Base-by-base conservation (phyloP, 1,284 basidiomycete species). In the Cryptococcus sp. region DNA sequence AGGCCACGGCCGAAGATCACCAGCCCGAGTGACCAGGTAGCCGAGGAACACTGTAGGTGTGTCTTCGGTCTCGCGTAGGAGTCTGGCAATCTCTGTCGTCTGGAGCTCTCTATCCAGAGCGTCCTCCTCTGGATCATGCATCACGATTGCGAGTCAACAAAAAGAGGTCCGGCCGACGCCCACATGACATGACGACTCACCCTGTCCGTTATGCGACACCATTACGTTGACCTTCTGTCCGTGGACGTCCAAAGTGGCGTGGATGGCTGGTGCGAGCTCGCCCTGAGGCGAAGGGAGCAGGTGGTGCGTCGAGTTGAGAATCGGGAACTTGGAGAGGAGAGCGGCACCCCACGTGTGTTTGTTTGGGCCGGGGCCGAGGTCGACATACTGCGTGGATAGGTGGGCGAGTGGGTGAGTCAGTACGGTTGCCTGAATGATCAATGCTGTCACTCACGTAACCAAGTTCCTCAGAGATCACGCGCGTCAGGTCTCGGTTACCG, bases 201-300 rank as follows among this genome's bases (percentile, higher is more conserved):
- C 87, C 82, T 97, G 93, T 2, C 93, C 93, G 69, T 97, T 96
- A 69, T 97, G 93, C 0, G 89, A 84, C 1, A 95, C 88, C 20
- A 95, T 79, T 0, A 94, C 89, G 15, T 87, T 86, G 21, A 95
- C 85, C 50, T 84, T 81, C 0, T 85, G 86, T 0, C 91, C 91
- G 65, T 86, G 89, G 4, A 94, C 80, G 60, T 95, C 88, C 15
- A 97, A 80, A 6, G 90, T 84, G 0, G 93, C 93, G 70, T 89
- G 87, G 53, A 94, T 94, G 0, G 91, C 91, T 0, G 93, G 93
- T 0, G 93, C 93, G 16, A 97, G 84, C 75, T 97, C 93, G 16
- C 91, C 79, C 36, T 73, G 54, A 5, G 93, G 93, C 1, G 91
- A 94, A 0, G 93, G 92, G 23, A 96, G 81, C 3, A 96, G 82